Conservation (phyloP, 345 rosid genomes). For the Cardamine resedifolia region DNA sequence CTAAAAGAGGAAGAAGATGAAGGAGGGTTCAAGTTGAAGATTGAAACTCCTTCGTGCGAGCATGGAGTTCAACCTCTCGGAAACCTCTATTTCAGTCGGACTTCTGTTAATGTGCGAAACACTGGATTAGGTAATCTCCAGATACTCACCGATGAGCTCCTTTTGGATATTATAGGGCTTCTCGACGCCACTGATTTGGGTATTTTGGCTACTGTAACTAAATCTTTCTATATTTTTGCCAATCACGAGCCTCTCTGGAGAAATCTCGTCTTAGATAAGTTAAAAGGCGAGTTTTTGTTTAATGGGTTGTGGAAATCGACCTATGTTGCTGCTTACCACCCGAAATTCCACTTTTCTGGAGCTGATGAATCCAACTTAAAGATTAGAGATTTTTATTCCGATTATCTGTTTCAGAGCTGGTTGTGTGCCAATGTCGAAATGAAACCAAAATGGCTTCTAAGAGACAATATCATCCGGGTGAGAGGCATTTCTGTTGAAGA, state of each 20-base stretch:
- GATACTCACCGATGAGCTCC: slow-evolving; percentile 65
- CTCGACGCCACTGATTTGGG: slow-evolving; percentile 62
- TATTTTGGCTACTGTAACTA: slow-evolving; percentile 64
- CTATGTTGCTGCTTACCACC: slow-evolving; percentile 50
- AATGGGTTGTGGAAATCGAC: slow-evolving; percentile 77
- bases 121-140: slow-evolving; percentile 82
- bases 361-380: slow-evolving; percentile 37
- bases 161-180: slow-evolving; percentile 77
- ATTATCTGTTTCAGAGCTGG: slow-evolving; percentile 95
- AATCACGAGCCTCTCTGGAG: slow-evolving; percentile 89
- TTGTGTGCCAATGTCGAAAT: slow-evolving; percentile 94
- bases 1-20: slow-evolving; percentile 4
- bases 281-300: slow-evolving; percentile 62
- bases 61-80: slow-evolving; percentile 92
- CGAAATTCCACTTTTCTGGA: slow-evolving; percentile 35
- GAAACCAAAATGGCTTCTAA: slow-evolving; percentile 90
- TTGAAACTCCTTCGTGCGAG: slow-evolving; percentile 50
- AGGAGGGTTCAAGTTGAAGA: slow-evolving; percentile 63
- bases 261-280: slow-evolving; percentile 67
- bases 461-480: slow-evolving; percentile 74
- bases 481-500: slow-evolving; percentile 75
- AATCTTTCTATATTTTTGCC: slow-evolving; percentile 69
- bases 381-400: slow-evolving; percentile 82
- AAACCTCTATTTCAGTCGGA: slow-evolving; percentile 60
- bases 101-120: slow-evolving; percentile 63